Conservation (phyloP, 1,139 yeast genomes). For the Zygoascus meyerae region DNA sequence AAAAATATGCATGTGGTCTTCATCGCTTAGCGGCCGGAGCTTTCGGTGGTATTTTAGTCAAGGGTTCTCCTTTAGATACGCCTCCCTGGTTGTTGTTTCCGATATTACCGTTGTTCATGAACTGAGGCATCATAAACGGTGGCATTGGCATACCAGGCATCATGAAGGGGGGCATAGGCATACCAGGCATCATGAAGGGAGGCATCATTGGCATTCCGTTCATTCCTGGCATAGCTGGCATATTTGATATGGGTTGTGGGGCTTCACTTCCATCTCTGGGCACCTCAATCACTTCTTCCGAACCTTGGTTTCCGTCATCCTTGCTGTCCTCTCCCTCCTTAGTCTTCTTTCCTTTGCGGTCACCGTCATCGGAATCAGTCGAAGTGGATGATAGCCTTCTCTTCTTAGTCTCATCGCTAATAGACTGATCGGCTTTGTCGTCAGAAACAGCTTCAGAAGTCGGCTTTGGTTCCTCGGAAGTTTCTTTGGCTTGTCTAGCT, state of each 20-base stretch:
- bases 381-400: constrained; percentile 17
- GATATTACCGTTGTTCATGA: constrained; percentile 9
- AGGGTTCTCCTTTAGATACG: background rate
- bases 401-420: constrained; percentile 25
- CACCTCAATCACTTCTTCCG: background rate
- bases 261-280: background rate
- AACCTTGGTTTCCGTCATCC: background rate
- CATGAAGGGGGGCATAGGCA: constrained; percentile 21
- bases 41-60: constrained; percentile 1
- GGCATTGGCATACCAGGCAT: constrained; percentile 23
- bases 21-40: background rate
- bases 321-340: constrained; percentile 7
- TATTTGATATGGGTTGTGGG: constrained; percentile 4
- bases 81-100: background rate
- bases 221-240: constrained; percentile 17
- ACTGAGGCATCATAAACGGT: constrained; percentile 16
- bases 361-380: constrained; percentile 10
- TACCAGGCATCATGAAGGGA: constrained; percentile 21
- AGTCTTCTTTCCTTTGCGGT: constrained; percentile 9
- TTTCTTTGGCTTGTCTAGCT: constrained; percentile 33
- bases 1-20: background rate
- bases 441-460: background rate
- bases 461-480: constrained; percentile 8
- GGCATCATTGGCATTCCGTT: constrained; percentile 14
- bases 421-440: background rate